A percentile compares a stretch with the other conserved stretches of the same genome.
These are phyloP conservation scores for Auriculariales sp. DNA, from an alignment of 768 basidiomycete species.

Conservation along the genomic window DNA sequence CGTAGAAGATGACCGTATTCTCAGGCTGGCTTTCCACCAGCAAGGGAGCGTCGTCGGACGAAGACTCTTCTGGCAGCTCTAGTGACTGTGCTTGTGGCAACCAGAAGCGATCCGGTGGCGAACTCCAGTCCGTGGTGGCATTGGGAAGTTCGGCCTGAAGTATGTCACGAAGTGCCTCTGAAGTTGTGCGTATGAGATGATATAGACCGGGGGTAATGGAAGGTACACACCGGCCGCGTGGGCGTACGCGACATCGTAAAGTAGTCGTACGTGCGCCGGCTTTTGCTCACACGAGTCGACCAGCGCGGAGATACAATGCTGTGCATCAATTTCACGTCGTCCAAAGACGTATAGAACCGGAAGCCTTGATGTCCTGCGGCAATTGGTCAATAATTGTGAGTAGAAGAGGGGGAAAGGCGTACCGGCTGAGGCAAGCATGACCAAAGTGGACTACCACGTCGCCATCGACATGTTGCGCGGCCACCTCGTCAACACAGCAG, in stretches of 20 bases:
- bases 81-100: neutral
- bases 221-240: slow-evolving; percentile 40
- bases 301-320: slow-evolving; percentile 32
- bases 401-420: slow-evolving; percentile 15
- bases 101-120: neutral
- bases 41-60: neutral
- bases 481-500: slow-evolving; percentile 94
- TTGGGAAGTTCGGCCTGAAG: slow-evolving; percentile 10
- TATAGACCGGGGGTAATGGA: slow-evolving; percentile 1
- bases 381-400: neutral
- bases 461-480: slow-evolving; percentile 86
- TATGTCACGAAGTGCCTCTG: slow-evolving; percentile 2
- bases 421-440: slow-evolving; percentile 91
- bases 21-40: neutral
- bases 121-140: neutral
- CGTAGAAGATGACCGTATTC: slow-evolving; percentile 29
- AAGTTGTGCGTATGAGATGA: neutral
- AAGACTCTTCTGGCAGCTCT: too few species aligned
- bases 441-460: slow-evolving; percentile 91
- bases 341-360: slow-evolving; percentile 90
- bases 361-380: slow-evolving; percentile 60
- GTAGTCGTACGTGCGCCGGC: slow-evolving; percentile 33
- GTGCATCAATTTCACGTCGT: slow-evolving; percentile 45
- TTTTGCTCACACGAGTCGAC: slow-evolving; percentile 12
- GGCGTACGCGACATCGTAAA: slow-evolving; percentile 67